Evolutionary conservation across 2,329 filamentous ascomycete species (phyloP), one percentile per base, ranked within the genome.

Genomic region (Pseudopithomyces maydicus): DNA sequence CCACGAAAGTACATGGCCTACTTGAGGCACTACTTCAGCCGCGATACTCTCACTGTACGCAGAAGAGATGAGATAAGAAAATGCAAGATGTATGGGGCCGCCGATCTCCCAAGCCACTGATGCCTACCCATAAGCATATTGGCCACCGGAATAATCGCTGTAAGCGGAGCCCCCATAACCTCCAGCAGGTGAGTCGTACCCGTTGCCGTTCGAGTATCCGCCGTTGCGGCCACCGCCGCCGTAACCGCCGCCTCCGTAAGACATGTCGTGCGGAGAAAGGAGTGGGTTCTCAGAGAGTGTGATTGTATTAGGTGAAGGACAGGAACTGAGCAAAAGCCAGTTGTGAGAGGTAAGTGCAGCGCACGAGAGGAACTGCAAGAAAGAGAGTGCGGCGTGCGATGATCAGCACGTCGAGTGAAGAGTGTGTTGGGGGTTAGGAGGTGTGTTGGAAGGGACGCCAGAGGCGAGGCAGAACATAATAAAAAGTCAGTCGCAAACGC

Each of bases 221-320:
- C 80, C 78, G 54, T 74, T 74, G 65, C 77, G 74, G 64, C 80
- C 74, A 45, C 70, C 71, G 59, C 69, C 83, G 57, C 73, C 70
- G 61, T 72, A 70, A 54, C 75, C 73, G 56, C 75, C 74, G 71
- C 47, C 47, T 39, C 86, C 84, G 85, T 91, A 90, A 79, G 89
- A 90, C 89, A 91, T 91, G 74, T 72, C 84, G 73, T 22, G 62
- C 66, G 69, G 64, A 64, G 74, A 74, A 70, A 65, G 54, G 68
- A 73, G 71, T 58, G 71, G 62, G 68, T 58, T 52, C 54, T 41
- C 20, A 29, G n/a, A 23, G 33, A 51, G 6, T n/a, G 48, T 14
- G 38, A 20, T 50, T 49, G 55, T 65, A 54, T 55, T 57, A 62
- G 36, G 52, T 61, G 64, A 56, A 58, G 54, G 59, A 64, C 59